Evolutionary conservation across 495 filamentous ascomycete genomes (phyloP).

Genomic region (Neurospora hispaniola): DNA sequence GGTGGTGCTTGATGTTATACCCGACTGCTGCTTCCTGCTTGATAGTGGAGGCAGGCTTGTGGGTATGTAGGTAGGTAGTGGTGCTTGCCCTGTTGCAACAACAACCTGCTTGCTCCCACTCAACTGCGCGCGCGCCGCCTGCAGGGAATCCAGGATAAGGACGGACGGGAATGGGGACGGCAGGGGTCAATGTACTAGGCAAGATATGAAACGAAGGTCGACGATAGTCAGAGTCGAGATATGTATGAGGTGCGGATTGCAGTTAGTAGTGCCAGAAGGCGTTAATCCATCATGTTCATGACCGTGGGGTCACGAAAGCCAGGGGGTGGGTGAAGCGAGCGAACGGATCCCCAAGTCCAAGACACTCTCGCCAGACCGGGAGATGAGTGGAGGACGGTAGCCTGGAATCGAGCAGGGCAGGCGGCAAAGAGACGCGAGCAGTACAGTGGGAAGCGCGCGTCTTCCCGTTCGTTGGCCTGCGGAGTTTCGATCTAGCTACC

Average conservation of each 20-base stretch:
- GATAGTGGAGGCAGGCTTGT: constrained; percentile 1
- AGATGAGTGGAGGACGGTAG: constrained; percentile 24
- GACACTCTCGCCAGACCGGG: constrained; percentile 11
- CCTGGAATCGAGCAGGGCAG: constrained; percentile 11
- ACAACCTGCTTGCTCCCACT: background rate
- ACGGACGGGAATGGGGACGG: background rate
- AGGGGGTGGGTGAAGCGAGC: background rate
- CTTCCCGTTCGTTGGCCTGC: constrained; percentile 12
- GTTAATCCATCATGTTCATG: background rate
- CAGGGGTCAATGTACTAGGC: background rate
- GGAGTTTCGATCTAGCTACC: constrained; percentile 3
- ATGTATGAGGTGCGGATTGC: background rate
- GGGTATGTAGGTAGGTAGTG: background rate
- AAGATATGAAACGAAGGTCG: background rate
- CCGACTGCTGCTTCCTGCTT: constrained; percentile 1
- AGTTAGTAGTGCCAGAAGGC: background rate
- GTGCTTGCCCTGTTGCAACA: background rate
- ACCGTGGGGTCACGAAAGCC: background rate
- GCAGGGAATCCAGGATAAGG: background rate
- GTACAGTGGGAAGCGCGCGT: constrained; percentile 26
- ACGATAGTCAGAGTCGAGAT: background rate
- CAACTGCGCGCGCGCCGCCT: background rate
- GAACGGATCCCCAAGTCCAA: constrained; percentile 13
- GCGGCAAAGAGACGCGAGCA: constrained; percentile 30
- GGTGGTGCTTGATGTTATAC: constrained; percentile 3